These are phyloP conservation scores for Barbatosphaeria neglecta DNA, from an alignment of 495 filamentous ascomycete genomes.

Conservation along the genomic window DNA sequence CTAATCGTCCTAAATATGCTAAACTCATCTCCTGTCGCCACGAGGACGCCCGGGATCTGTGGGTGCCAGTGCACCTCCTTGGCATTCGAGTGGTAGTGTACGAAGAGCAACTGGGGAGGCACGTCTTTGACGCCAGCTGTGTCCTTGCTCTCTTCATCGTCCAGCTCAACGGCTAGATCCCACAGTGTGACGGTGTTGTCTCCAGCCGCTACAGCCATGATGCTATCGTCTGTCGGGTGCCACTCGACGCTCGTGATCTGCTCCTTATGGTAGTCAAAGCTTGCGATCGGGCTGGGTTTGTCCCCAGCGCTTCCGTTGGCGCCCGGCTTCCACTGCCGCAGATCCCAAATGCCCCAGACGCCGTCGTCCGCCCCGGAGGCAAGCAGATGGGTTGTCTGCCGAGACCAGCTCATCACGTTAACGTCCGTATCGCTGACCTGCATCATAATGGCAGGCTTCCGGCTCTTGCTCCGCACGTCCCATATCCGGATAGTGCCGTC, in stretches of 20 bases:
- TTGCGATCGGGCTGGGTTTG: conserved; percentile 64
- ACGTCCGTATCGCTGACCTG: conserved; percentile 75
- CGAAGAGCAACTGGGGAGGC: conserved; percentile 87
- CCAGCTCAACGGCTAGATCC: conserved; percentile 93
- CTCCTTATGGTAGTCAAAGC: conserved; percentile 88
- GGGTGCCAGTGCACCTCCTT: conserved; percentile 97
- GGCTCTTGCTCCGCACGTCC: conserved; percentile 83
- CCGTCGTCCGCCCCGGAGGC: conserved; percentile 92
- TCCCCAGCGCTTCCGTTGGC: conserved; percentile 18
- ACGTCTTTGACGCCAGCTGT: conserved; percentile 80
- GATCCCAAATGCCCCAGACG: conserved; percentile 90
- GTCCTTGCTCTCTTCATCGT: conserved; percentile 89
- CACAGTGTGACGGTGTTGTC: conserved; percentile 92
- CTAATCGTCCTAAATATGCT: conserved; percentile 61
- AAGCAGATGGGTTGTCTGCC: conserved; percentile 72
- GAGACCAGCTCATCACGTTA: conserved; percentile 92
- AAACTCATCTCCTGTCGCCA: conserved; percentile 84
- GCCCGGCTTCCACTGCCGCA: conserved; percentile 81
- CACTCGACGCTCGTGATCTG: conserved; percentile 94
- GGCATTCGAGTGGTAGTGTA: conserved; percentile 86
- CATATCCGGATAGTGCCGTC: conserved; percentile 93
- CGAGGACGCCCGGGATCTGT: conserved; percentile 83
- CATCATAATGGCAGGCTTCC: conserved; percentile 74
- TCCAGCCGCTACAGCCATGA: conserved; percentile 81
- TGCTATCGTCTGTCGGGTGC: conserved; percentile 93